Evolutionary conservation across 2,329 filamentous ascomycete species (phyloP).

Genomic region (Capronia coronata): DNA sequence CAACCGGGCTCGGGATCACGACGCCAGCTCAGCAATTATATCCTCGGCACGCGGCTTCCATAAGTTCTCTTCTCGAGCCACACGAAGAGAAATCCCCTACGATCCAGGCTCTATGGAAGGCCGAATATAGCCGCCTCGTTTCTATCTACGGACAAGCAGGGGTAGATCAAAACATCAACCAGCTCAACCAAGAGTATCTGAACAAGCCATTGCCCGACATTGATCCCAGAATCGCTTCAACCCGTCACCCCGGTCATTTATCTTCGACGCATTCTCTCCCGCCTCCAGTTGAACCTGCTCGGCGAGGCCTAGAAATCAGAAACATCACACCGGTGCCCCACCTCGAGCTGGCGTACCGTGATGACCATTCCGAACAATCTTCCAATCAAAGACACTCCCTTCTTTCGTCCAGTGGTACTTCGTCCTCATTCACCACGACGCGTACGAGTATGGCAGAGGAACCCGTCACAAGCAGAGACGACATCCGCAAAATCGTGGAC

Average conservation of each 20-base stretch:
- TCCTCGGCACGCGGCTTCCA: slow-evolving; percentile 15
- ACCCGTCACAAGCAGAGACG: slow-evolving; percentile 21
- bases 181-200: slow-evolving; percentile 6
- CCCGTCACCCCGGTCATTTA: slow-evolving; percentile 2
- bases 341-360: slow-evolving; percentile 14
- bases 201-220: not conserved
- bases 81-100: slow-evolving; percentile 24
- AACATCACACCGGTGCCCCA: slow-evolving; percentile 8
- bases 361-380: slow-evolving; percentile 24
- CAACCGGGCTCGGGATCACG: slow-evolving; percentile 9
- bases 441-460: slow-evolving; percentile 26
- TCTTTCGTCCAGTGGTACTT: slow-evolving; percentile 22
- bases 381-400: slow-evolving; percentile 22
- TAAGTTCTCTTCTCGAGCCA: slow-evolving; percentile 15
- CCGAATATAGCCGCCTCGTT: slow-evolving; percentile 25
- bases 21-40: slow-evolving; percentile 3
- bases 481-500: slow-evolving; percentile 28
- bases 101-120: slow-evolving; percentile 27
- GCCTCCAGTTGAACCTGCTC: not conserved
- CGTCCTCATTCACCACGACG: slow-evolving; percentile 23
- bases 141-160: slow-evolving; percentile 24
- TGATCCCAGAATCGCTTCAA: not conserved
- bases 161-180: slow-evolving; percentile 11
- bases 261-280: slow-evolving; percentile 11
- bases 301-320: not conserved